Evolutionary conservation across 768 basidiomycete genomes (phyloP).

Genomic region (Chalciporus sphaerocephalus): DNA sequence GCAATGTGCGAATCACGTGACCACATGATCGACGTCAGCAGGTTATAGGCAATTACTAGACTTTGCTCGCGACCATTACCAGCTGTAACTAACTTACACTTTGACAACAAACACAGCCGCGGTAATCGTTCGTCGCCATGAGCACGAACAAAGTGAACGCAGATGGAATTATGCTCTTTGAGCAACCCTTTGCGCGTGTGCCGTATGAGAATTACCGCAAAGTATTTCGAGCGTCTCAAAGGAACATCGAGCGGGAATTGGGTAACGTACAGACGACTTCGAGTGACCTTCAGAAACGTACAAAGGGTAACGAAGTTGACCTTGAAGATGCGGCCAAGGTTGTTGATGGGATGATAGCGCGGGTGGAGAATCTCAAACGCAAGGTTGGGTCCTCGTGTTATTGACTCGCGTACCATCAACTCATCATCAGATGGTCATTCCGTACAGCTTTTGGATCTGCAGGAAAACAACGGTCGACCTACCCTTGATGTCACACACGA

Average conservation of each 20-base stretch:
- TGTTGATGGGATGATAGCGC: slow-evolving; percentile 72
- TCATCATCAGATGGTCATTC: slow-evolving; percentile 12
- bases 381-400: slow-evolving; percentile 54
- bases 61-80: background rate
- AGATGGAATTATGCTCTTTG: slow-evolving; percentile 76
- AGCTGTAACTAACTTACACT: background rate
- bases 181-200: slow-evolving; percentile 79
- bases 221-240: slow-evolving; percentile 79
- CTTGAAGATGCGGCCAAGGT: slow-evolving; percentile 53
- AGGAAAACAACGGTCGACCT: slow-evolving; percentile 43
- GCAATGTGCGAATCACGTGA: background rate
- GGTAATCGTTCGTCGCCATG: slow-evolving; percentile 18
- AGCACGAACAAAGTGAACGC: slow-evolving; percentile 52
- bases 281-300: slow-evolving; percentile 54
- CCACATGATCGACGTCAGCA: background rate
- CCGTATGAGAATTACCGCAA: slow-evolving; percentile 88
- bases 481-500: slow-evolving; percentile 73
- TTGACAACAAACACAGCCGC: slow-evolving; percentile 9
- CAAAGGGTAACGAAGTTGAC: slow-evolving; percentile 35
- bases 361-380: slow-evolving; percentile 76
- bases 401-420: slow-evolving; percentile 8
- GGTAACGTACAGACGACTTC: slow-evolving; percentile 52
- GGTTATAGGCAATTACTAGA: background rate
- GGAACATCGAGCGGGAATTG: slow-evolving; percentile 77
- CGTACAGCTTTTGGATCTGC: slow-evolving; percentile 47